phyloP scores from a whole-genome alignment of 139 green algal species.

The Eudorina sp. region DNA sequence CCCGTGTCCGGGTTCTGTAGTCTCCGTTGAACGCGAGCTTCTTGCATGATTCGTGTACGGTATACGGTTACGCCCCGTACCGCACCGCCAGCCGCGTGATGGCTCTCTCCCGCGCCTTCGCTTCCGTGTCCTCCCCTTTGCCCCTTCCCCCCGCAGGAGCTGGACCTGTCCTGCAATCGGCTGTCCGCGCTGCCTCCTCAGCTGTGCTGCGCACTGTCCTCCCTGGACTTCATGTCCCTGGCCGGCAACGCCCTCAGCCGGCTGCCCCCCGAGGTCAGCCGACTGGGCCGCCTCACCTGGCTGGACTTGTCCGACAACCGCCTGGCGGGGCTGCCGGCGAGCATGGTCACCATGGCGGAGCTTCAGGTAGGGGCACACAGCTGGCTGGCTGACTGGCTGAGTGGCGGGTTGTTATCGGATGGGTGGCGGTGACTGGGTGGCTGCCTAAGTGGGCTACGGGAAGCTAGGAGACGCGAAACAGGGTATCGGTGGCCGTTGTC shows the following conservation, averaged over 20 bases:
- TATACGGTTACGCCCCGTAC: too few relatives aligned
- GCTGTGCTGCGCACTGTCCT: slow-evolving; percentile 43
- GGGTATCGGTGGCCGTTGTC: too few relatives aligned
- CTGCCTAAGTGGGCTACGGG: too few relatives aligned
- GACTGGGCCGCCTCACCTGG: slow-evolving; percentile 23
- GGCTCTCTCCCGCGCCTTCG: too few relatives aligned
- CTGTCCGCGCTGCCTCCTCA: slow-evolving; percentile 59
- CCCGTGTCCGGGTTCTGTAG: too few relatives aligned
- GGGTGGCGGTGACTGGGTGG: too few relatives aligned
- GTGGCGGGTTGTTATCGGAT: too few relatives aligned
- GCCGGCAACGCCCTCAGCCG: slow-evolving; percentile 64
- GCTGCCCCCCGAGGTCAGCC: neutral
- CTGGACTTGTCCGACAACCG: slow-evolving; percentile 49
- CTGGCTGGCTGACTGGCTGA: too few relatives aligned
- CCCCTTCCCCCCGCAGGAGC: slow-evolving; percentile 40
- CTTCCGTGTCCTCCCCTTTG: neutral
- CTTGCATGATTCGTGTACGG: too few relatives aligned
- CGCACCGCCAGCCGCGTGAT: too few relatives aligned
- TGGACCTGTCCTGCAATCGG: slow-evolving; percentile 65
- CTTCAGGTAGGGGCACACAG: slow-evolving; percentile 18
- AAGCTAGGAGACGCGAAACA: too few relatives aligned
- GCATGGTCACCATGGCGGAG: neutral
- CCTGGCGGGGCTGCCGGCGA: slow-evolving; percentile 7
- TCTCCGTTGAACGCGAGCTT: too few relatives aligned
- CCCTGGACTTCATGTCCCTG: slow-evolving; percentile 78